Base-by-base conservation (phyloP, 345 rosid genomes). In the Moricandia moricandioides region DNA sequence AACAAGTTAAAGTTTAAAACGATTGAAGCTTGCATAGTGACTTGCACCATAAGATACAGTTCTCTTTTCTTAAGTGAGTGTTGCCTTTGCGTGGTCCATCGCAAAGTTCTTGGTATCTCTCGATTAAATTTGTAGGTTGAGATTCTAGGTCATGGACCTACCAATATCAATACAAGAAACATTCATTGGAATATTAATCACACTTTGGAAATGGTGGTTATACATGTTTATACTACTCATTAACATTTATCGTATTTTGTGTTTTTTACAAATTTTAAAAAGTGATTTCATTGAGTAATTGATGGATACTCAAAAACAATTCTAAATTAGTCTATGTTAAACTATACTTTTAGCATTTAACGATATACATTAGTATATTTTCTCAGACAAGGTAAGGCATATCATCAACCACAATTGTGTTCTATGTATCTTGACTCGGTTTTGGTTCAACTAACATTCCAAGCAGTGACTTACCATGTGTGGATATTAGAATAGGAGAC, bases 21-120 rank as follows among this genome's bases (percentile, higher is more conserved):
- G 73, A 78, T 66, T 71, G 64, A 65, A 78, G 81, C 81, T 78
- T 71, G 77, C 59, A 78, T 56, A 78, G 81, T 72, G 77, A 77
- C 76, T 64, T 77, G 76, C 76, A 77, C 76, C 76, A 77, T 65
- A 56, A 26, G 54, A 66, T 59, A 78, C 69, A 12, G 72, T 71
- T 49, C 21, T 52, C 11, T 33, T 72, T 16, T 62, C 21, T 17
- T 2, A 8, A 65, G 72, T 77, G 75, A 40, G 7, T 71, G 67
- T 77, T 71, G 67, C 62, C 72, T 65, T 57, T 71, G 2, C 65
- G 5, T 29, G 31, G 31, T 29, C 31, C 31, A 71, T 65, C 64
- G 24, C 24, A 21, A 21, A 21, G 24, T 1, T 21, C 24, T 21
- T 21, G 47, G 31, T 24, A 39, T 59, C 51, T 71, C 63, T 72